Conservation (phyloP, 2,329 filamentous ascomycete species). For the Coniella vitis region DNA sequence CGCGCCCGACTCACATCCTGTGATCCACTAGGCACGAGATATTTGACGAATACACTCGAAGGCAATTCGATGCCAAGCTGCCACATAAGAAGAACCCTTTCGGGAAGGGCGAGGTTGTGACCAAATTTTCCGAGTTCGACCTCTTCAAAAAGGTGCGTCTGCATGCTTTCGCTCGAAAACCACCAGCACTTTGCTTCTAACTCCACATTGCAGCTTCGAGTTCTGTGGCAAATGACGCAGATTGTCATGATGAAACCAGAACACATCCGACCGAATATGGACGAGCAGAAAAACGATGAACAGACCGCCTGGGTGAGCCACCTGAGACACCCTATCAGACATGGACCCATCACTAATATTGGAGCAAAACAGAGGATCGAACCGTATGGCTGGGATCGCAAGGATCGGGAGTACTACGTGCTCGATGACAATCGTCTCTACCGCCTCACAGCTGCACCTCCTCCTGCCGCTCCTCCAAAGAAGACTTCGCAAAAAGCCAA, state of each 20-base stretch:
- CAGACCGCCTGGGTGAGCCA: slow-evolving; percentile 73
- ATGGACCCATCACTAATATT: slow-evolving; percentile 21
- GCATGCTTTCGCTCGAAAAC: background rate
- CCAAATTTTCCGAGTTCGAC: slow-evolving; percentile 74
- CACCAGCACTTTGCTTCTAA: background rate
- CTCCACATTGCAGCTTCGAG: slow-evolving; percentile 47
- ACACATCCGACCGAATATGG: slow-evolving; percentile 78
- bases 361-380: slow-evolving; percentile 61
- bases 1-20: slow-evolving; percentile 9
- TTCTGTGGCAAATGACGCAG: slow-evolving; percentile 82
- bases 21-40: slow-evolving; percentile 62
- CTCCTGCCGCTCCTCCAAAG: slow-evolving; percentile 48
- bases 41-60: slow-evolving; percentile 88
- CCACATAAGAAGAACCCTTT: slow-evolving; percentile 72
- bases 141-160: slow-evolving; percentile 64
- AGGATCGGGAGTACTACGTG: slow-evolving; percentile 83
- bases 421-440: slow-evolving; percentile 93
- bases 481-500: slow-evolving; percentile 60
- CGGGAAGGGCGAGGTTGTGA: slow-evolving; percentile 65
- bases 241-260: slow-evolving; percentile 88
- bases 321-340: slow-evolving; percentile 30
- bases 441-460: slow-evolving; percentile 69
- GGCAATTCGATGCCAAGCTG: slow-evolving; percentile 79
- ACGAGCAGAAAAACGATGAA: slow-evolving; percentile 71
- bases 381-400: slow-evolving; percentile 78